These are phyloP conservation scores for Babesia gibsoni DNA, from an alignment of 169 alveolate genomes.

Conservation along the genomic window DNA sequence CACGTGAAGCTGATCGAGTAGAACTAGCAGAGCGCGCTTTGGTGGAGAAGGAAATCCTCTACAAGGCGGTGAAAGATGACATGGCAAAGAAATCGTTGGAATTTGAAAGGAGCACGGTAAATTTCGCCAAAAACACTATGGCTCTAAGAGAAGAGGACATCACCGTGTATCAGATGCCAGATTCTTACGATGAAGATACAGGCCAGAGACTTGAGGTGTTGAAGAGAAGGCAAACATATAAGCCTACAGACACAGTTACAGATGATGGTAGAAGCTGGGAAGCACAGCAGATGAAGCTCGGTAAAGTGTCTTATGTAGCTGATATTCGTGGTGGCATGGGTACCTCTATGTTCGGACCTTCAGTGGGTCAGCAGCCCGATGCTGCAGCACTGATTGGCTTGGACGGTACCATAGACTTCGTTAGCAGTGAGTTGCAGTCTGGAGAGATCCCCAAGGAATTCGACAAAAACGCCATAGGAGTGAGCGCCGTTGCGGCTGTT, in stretches of 20 bases:
- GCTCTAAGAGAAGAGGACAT: slow-evolving; percentile 79
- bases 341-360: not conserved
- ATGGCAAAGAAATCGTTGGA: slow-evolving; percentile 70
- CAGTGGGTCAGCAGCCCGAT: not conserved
- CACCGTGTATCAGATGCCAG: slow-evolving; percentile 80
- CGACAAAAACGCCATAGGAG: slow-evolving; percentile 46
- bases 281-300: slow-evolving; percentile 45
- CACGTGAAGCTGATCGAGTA: slow-evolving; percentile 88
- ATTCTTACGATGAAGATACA: slow-evolving; percentile 84
- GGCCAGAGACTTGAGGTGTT: slow-evolving; percentile 35
- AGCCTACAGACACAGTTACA: slow-evolving; percentile 7
- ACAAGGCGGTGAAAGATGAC: slow-evolving; percentile 68
- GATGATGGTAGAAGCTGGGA: slow-evolving; percentile 54
- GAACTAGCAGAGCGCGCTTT: slow-evolving; percentile 90
- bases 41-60: slow-evolving; percentile 84
- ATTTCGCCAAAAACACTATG: slow-evolving; percentile 84
- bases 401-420: slow-evolving; percentile 52
- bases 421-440: slow-evolving; percentile 29
- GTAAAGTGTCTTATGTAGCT: not conserved
- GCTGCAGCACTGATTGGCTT: not conserved
- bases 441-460: slow-evolving; percentile 37
- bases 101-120: slow-evolving; percentile 82
- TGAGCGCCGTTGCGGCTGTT: slow-evolving; percentile 30
- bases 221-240: slow-evolving; percentile 23
- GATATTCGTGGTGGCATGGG: not conserved